Base-by-base conservation (phyloP, 306 rosid genomes). In the Fragaria vesca region DNA sequence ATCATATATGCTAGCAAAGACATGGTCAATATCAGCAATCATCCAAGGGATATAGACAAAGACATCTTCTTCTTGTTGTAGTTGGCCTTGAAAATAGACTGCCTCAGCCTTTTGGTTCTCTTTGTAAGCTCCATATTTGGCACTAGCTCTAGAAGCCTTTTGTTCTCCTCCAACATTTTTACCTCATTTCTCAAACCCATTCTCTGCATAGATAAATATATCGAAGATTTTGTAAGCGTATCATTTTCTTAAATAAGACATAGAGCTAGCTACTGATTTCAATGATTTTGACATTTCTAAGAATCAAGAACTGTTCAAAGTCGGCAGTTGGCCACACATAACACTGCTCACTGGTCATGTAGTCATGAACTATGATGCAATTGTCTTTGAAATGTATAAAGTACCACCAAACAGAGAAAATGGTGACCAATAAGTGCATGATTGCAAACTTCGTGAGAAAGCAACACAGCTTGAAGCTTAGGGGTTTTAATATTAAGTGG, bases 71-170 rank as follows among this genome's bases (percentile, higher is more conserved):
- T 92, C 85, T 57, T 57, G 16, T 84, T 89, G 89, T 87, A 83
- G 52, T 88, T 89, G 15, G 95, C 88, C 75, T 92, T 94, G 80
- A 92, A 89, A 75, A 85, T 82, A 38, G 92, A 90, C 50, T 94
- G 96, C 80, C 98, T 90, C 48, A 94, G 83, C 84, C 78, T 94
- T 85, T 89, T 94, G 76, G 88, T 76, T 71, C 83, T 76, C 75
- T 79, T 72, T 18, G 77, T 82, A 9, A 95, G 71, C 42, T 88
- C 90, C 88, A 77, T 51, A 24, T 88, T 86, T 0, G 98, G 98
- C n/a, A 75, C 2, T 38, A 70, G 81, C 81, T 88, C 90, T 24
- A 90, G 2, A 69, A 89, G 69, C 79, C 21, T 83, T 42, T 75
- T 84, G 9, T 89, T 84, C 46, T 86, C 87, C 84, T 92, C 97